Evolutionary conservation across 176 grass and related monocot genomes (phyloP), one percentile per base, ranked within the genome.

Genomic region (Triticum turgidum): DNA sequence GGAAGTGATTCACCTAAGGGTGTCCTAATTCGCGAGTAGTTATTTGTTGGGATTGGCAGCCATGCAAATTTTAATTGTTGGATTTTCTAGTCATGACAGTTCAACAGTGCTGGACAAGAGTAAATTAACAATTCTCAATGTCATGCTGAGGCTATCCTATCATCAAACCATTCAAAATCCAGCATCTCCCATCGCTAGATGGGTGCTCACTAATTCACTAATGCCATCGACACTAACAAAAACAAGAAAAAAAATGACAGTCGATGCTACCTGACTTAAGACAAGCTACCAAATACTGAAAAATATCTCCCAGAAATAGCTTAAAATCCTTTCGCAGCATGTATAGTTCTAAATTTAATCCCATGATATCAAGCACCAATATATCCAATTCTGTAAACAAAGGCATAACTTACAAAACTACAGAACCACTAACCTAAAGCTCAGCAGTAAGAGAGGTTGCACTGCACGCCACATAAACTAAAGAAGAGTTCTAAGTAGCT

Each of bases 1-100:
- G 61, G 6, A 84, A 83, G 32, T 82, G 45, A 63, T n/a, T 49
- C 56, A 77, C 62, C 64, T 85, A 32, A 52, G 24, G 7, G 62
- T 5, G 42, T 44, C 42, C 42, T 44, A 3, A 44, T 42, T 73
- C 65, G 33, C 29, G 8, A 45, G 33, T 64, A 27, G 20, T 69
- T 35, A 49, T 76, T 44, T 84, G 4, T 63, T 75, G 38, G 70
- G 24, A 76, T 74, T 17, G 56, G 56, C 56, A 76, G 21, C n/a
- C 22, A 45, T 45, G 59, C 25, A 62, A 14, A 20, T 13, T 21
- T 62, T 65, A 47, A 12, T 18, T 4, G n/a, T 17, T 65, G 12
- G 39, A 9, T 76, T 76, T 76, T 75, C 15, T 10, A 51, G 38
- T 49, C 18, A 63, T 84, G 82, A 15, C 24, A 74, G 18, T 64